These are phyloP conservation scores for Leccinum ochraceum DNA, from an alignment of 768 basidiomycete species.

Conservation along the genomic window DNA sequence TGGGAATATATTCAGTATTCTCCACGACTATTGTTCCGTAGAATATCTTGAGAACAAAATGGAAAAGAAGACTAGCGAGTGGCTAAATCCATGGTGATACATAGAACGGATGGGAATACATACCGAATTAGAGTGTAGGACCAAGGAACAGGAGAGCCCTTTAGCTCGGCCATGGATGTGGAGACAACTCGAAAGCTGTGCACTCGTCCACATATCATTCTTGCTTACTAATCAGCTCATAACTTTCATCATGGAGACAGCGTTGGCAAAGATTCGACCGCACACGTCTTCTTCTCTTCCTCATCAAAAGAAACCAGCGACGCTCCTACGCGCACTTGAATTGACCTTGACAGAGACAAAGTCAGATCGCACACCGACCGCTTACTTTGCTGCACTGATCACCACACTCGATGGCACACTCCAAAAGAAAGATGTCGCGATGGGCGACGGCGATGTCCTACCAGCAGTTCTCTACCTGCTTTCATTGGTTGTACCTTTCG, in stretches of 20 bases:
- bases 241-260: slow-evolving; percentile 43
- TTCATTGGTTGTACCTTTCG: slow-evolving; percentile 42
- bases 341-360: slow-evolving; percentile 70
- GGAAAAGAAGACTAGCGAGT: slow-evolving; percentile 59
- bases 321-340: slow-evolving; percentile 83
- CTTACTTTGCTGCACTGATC: slow-evolving; percentile 91
- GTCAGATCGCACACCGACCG: slow-evolving; percentile 72
- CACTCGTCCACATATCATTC: not conserved
- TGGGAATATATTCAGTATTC: slow-evolving; percentile 68
- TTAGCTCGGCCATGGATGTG: slow-evolving; percentile 27
- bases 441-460: slow-evolving; percentile 68
- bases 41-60: slow-evolving; percentile 87
- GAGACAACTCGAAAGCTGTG: slow-evolving; percentile 7
- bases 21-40: slow-evolving; percentile 89
- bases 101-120: slow-evolving; percentile 7
- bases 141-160: slow-evolving; percentile 53
- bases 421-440: slow-evolving; percentile 55
- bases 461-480: slow-evolving; percentile 38
- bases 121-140: slow-evolving; percentile 71
- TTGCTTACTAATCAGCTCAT: not conserved
- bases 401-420: slow-evolving; percentile 82
- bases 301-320: slow-evolving; percentile 89
- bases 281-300: slow-evolving; percentile 78
- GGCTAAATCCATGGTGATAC: slow-evolving; percentile 1
- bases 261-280: slow-evolving; percentile 80